These are phyloP conservation scores for Plasmopara muralis DNA, from an alignment of 352 stramenopile species.

Conservation along the genomic window DNA sequence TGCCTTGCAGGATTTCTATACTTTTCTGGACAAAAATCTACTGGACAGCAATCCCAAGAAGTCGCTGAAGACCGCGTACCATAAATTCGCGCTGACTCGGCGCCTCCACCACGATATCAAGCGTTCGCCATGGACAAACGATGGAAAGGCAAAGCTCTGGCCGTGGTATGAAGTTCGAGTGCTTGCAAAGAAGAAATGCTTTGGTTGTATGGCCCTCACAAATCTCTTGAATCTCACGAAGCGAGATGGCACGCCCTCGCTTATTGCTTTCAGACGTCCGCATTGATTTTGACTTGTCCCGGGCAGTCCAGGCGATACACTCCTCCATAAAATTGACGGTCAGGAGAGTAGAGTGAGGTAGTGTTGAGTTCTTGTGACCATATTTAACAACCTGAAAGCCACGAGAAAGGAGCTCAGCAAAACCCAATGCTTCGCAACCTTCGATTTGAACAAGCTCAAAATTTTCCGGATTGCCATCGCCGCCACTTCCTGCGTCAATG, in stretches of 20 bases:
- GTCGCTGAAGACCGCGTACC: slow-evolving; percentile 33
- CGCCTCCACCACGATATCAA: slow-evolving; percentile 8
- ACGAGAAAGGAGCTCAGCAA: slow-evolving; percentile 53
- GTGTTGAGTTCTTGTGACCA: slow-evolving; percentile 33
- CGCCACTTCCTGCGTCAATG: neutral
- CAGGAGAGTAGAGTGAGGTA: slow-evolving; percentile 38
- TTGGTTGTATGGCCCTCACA: slow-evolving; percentile 43
- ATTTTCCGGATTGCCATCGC: slow-evolving; percentile 2
- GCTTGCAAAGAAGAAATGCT: slow-evolving; percentile 35
- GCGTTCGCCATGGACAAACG: slow-evolving; percentile 36
- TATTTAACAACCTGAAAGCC: slow-evolving; percentile 65
- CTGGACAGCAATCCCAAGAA: slow-evolving; percentile 11
- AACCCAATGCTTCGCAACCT: slow-evolving; percentile 54
- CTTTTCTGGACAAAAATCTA: neutral
- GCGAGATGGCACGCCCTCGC: slow-evolving; percentile 3
- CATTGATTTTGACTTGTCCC: slow-evolving; percentile 11
- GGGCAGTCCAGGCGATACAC: slow-evolving; percentile 50
- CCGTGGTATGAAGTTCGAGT: slow-evolving; percentile 16
- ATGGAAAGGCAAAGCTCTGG: slow-evolving; percentile 44
- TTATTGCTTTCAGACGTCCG: slow-evolving; percentile 1
- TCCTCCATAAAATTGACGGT: slow-evolving; percentile 51
- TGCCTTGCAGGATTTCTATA: no score
- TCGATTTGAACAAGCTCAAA: slow-evolving; percentile 27
- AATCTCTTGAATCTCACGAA: slow-evolving; percentile 35
- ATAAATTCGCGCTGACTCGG: slow-evolving; percentile 40